phyloP scores from a whole-genome alignment of 768 basidiomycete species.

The Hirschioporus abietinus region DNA sequence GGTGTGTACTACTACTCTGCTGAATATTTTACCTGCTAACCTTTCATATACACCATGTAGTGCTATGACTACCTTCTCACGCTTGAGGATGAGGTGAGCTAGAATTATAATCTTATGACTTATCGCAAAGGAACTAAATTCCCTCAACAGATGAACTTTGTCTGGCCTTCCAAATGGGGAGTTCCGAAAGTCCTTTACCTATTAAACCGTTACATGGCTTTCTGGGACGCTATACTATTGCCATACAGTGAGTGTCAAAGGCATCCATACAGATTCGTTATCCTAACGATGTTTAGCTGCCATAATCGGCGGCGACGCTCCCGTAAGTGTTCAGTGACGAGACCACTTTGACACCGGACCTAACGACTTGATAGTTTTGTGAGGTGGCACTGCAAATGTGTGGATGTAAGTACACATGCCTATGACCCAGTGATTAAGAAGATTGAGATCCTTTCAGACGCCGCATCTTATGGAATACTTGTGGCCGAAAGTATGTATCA shows the following conservation, averaged over 20 bases:
- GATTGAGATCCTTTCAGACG: background rate
- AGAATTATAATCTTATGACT: background rate
- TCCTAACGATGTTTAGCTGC: background rate
- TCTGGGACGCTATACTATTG: background rate
- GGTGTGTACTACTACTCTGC: background rate
- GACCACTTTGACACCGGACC: background rate
- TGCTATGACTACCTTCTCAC: constrained; percentile 3
- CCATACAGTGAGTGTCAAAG: background rate
- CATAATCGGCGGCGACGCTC: background rate
- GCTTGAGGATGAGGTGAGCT: constrained; percentile 1
- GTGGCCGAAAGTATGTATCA: background rate
- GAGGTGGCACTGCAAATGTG: background rate
- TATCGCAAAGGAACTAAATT: background rate
- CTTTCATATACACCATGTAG: background rate
- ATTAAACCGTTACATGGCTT: constrained; percentile 1
- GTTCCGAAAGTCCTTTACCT: constrained; percentile 1
- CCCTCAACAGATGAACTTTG: background rate
- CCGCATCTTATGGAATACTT: background rate
- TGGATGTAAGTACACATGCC: background rate
- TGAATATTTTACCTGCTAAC: background rate
- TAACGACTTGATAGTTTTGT: background rate
- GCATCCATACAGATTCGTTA: background rate
- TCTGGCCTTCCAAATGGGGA: constrained; percentile 3
- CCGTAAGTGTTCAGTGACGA: background rate
- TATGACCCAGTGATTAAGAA: background rate